A percentile compares a stretch with the other conserved stretches of the same genome.
Conservation (phyloP, 2,329 filamentous ascomycete species). For the Penicillium sp. region DNA sequence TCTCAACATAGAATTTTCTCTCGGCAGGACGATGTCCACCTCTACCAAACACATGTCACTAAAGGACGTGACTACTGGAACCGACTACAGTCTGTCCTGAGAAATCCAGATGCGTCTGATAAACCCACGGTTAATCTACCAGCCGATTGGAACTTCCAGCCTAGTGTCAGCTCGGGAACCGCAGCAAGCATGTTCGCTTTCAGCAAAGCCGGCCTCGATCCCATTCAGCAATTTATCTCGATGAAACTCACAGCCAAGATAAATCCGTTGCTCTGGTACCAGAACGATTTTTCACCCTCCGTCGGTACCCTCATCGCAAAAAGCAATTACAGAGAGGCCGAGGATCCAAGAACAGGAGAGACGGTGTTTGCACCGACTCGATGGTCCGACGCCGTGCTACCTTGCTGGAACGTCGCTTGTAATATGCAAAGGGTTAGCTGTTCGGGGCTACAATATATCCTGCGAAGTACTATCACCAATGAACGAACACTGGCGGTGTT, state of each 20-base stretch:
- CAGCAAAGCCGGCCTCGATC: neutral
- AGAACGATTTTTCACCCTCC: neutral
- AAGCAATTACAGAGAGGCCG: neutral
- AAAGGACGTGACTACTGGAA: neutral
- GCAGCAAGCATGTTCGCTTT: neutral
- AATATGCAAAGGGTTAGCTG: neutral
- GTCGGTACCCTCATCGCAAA: neutral
- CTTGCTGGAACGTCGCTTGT: neutral
- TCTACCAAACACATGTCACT: neutral
- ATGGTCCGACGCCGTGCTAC: neutral
- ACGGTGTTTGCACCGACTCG: neutral
- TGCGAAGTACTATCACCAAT: neutral
- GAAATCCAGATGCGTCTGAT: neutral
- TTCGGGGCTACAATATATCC: neutral
- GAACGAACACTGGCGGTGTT: neutral
- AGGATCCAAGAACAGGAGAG: neutral
- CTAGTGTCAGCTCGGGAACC: neutral
- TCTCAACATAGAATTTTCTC: no score
- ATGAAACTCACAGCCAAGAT: neutral
- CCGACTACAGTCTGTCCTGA: neutral
- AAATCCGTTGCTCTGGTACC: neutral
- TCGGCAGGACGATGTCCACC: no score
- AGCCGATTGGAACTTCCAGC: neutral
- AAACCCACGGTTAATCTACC: neutral
- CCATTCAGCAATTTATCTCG: neutral